Conservation (phyloP, 352 stramenopile species). For the Phytophthora pseudosyringae region DNA sequence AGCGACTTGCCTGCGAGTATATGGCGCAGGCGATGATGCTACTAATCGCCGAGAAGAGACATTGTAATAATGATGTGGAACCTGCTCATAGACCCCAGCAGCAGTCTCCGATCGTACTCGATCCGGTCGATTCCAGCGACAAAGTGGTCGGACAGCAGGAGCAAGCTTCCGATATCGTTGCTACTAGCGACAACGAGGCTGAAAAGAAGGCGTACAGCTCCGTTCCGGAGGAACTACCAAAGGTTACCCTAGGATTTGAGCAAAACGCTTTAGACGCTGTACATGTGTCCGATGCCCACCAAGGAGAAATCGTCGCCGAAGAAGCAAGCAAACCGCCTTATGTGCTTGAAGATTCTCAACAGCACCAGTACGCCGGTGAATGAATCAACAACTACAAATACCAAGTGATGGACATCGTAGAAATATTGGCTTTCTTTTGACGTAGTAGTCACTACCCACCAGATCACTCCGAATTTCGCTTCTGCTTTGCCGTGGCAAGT, state of each 20-base stretch:
- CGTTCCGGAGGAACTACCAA: neutral
- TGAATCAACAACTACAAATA: too few species aligned
- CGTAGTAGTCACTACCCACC: too few species aligned
- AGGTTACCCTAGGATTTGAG: neutral
- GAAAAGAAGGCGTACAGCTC: neutral
- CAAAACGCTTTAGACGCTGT: neutral
- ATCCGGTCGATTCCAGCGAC: conserved; percentile 3
- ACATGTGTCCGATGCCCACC: neutral
- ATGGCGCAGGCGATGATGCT: conserved; percentile 36
- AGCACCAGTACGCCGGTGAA: neutral
- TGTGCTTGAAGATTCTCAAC: neutral
- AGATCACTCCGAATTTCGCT: too few species aligned
- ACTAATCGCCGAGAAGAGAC: conserved; percentile 30
- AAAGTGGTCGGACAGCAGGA: conserved; percentile 2
- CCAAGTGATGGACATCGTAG: too few species aligned
- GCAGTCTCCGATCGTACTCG: conserved; percentile 1
- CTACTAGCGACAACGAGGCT: conserved; percentile 4
- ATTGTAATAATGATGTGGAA: neutral
- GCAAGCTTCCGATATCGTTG: neutral
- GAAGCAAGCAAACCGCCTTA: neutral
- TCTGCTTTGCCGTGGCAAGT: too few species aligned
- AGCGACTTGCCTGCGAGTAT: conserved; percentile 33
- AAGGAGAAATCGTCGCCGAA: neutral
- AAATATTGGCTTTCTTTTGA: too few species aligned
- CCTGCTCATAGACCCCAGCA: neutral